These are phyloP conservation scores for Musa balbisiana DNA, from an alignment of 202 grass and related monocot species.

Conservation along the genomic window DNA sequence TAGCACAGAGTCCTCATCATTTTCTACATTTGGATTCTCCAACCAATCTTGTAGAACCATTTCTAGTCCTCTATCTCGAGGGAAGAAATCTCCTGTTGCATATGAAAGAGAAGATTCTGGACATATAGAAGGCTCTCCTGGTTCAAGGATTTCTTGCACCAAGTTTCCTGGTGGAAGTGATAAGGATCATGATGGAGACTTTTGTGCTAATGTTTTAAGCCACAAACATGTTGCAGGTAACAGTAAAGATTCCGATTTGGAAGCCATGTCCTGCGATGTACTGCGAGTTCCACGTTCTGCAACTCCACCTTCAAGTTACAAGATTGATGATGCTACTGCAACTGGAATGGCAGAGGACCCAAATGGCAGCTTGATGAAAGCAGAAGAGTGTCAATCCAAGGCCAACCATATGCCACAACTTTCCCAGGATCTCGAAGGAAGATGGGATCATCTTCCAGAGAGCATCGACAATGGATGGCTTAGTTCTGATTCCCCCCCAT, in stretches of 20 bases:
- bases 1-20: slow-evolving; percentile 33
- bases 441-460: slow-evolving; percentile 29
- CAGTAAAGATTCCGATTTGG: background rate
- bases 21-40: slow-evolving; percentile 35
- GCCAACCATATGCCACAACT: background rate
- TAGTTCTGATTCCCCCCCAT: slow-evolving; percentile 8
- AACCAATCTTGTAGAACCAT: slow-evolving; percentile 46
- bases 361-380: slow-evolving; percentile 37
- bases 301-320: slow-evolving; percentile 15
- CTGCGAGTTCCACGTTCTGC: slow-evolving; percentile 17
- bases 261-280: slow-evolving; percentile 6
- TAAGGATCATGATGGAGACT: slow-evolving; percentile 31
- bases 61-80: slow-evolving; percentile 41
- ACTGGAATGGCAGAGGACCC: slow-evolving; percentile 35
- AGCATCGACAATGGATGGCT: slow-evolving; percentile 19
- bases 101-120: background rate
- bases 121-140: background rate
- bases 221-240: background rate
- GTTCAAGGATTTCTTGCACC: slow-evolving; percentile 32
- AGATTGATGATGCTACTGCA: slow-evolving; percentile 2
- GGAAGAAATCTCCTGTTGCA: slow-evolving; percentile 38
- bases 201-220: slow-evolving; percentile 19
- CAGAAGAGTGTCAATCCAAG: slow-evolving; percentile 14
- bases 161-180: slow-evolving; percentile 35
- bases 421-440: slow-evolving; percentile 21